These are phyloP conservation scores for Globisporangium yorkense DNA, from an alignment of 352 stramenopile genomes.

Conservation along the genomic window DNA sequence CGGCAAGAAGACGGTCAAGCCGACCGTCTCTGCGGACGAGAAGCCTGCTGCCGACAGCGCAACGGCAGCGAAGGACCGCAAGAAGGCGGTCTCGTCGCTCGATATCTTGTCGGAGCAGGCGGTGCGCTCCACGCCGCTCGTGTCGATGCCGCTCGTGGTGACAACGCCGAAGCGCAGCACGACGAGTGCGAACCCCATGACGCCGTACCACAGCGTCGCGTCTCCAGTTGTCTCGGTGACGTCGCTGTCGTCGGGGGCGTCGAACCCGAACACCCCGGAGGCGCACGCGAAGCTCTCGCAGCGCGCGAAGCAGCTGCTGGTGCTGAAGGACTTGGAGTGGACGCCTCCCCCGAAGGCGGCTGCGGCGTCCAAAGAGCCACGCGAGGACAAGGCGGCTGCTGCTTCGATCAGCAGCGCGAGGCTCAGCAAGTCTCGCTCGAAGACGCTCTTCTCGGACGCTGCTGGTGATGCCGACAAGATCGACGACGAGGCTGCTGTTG, in stretches of 20 bases:
- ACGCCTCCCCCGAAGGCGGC: slow-evolving; percentile 23
- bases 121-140: neutral
- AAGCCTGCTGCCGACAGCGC: neutral
- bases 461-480: neutral
- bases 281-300: slow-evolving; percentile 22
- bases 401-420: slow-evolving; percentile 9
- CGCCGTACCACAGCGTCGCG: slow-evolving; percentile 23
- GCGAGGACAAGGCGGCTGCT: slow-evolving; percentile 6
- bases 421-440: neutral
- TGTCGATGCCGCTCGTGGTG: slow-evolving; percentile 8
- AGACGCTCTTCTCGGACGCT: slow-evolving; percentile 5
- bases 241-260: slow-evolving; percentile 46
- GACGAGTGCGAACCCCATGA: slow-evolving; percentile 7
- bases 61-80: slow-evolving; percentile 3
- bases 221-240: slow-evolving; percentile 73
- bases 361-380: neutral
- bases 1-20: slow-evolving; percentile 2
- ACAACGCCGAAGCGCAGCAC: slow-evolving; percentile 29
- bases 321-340: slow-evolving; percentile 53
- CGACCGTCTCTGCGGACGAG: neutral
- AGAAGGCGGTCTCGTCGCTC: slow-evolving; percentile 1
- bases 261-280: slow-evolving; percentile 61
- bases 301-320: slow-evolving; percentile 30
- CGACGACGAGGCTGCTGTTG: neutral
- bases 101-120: neutral